Base-by-base conservation (phyloP, 1,284 basidiomycete species). In the Erythrobasidium hasegawianum region DNA sequence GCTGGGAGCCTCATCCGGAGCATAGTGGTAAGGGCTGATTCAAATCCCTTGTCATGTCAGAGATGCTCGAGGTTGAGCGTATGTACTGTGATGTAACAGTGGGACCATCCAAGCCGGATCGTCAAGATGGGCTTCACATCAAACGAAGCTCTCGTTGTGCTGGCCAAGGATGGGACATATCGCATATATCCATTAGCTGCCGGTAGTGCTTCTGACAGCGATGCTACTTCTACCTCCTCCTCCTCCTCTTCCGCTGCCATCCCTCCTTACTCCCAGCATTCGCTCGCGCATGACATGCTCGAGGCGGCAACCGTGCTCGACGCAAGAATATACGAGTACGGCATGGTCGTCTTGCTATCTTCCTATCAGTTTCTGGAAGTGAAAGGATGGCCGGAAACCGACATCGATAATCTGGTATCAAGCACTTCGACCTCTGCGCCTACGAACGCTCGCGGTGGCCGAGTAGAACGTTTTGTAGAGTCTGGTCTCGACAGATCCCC, bases 121-220 rank as follows among this genome's bases (percentile, higher is more conserved):
- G 79, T 92, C 59, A 83, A 84, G 26, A 86, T 93, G 72, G 90
- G 90, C 27, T 93, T 90, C 87, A 89, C 89, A 0, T 70, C 78
- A 14, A 85, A 88, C 71, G 90, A 95, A 73, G 83, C 86, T 57
- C 83, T 97, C 39, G 86, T 88, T 0, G 84, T 95, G 5, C 79
- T 98, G 29, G 91, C 93, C 71, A 92, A 96, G 76, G 92, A 97
- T 73, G 95, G 95, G 16, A 82, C 84, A 9, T 97, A 96, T 76
- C 83, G 95, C 45, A 75, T 97, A 18, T 97, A 97, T 76, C 87
- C 94, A 76, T 81, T 97, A 20, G 76, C 73, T 61, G 9, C 73
- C 69, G 50, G 45, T 10, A 49, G 33, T 4, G 18, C 50, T 18
- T 33, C 26, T 49, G 57, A 40, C 9, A 49, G 40, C 40, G 26